Conservation (phyloP, 2,329 filamentous ascomycete genomes). For the Albifimbria verrucaria region DNA sequence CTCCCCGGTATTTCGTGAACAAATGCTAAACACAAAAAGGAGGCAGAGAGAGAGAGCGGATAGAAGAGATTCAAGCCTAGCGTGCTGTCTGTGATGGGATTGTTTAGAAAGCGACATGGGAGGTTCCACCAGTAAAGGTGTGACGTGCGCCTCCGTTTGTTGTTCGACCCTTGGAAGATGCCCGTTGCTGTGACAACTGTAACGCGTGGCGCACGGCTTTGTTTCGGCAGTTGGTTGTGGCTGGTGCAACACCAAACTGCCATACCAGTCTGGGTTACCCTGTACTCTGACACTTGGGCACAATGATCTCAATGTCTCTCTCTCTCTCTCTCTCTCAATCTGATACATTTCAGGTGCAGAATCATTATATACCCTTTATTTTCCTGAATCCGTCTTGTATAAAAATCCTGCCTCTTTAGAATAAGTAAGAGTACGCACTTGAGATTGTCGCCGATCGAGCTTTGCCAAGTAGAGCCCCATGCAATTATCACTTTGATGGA, state of each 20-base stretch:
- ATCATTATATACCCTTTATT: too few relatives aligned
- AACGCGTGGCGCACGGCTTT: background rate
- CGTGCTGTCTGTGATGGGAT: background rate
- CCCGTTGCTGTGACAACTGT: background rate
- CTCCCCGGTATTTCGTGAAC: background rate
- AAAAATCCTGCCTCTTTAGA: too few relatives aligned
- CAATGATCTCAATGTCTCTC: too few relatives aligned
- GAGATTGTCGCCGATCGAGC: too few relatives aligned
- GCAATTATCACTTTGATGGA: too few relatives aligned
- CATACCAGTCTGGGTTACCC: too few relatives aligned
- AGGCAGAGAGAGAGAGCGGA: background rate
- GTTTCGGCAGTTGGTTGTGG: background rate
- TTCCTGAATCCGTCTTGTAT: too few relatives aligned
- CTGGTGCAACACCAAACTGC: background rate
- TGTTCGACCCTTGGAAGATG: slow-evolving; percentile 4
- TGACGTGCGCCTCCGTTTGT: slow-evolving; percentile 13
- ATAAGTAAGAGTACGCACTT: too few relatives aligned
- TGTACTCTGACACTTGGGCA: too few relatives aligned
- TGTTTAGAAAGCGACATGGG: background rate
- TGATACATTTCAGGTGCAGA: too few relatives aligned
- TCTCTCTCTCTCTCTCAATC: too few relatives aligned
- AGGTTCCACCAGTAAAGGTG: slow-evolving; percentile 1
- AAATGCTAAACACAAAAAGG: background rate
- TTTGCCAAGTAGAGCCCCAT: too few relatives aligned
- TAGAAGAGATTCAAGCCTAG: background rate